phyloP scores from a whole-genome alignment of 2,329 filamentous ascomycete genomes.

The Neonectria neomacrospora region DNA sequence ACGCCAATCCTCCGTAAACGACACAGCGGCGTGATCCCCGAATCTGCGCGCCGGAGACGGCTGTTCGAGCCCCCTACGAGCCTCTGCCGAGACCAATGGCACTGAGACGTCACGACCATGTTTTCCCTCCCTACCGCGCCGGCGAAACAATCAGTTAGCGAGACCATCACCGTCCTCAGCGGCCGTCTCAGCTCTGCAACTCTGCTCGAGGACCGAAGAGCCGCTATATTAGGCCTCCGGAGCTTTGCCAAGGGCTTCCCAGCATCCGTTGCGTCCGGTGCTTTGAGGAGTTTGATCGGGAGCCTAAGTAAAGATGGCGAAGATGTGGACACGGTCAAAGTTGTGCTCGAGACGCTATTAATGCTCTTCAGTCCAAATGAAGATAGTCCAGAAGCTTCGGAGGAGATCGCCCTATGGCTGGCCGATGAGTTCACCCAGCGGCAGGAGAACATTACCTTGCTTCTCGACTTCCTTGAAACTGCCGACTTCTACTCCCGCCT shows the following conservation, averaged over 20 bases:
- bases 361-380: conserved; percentile 85
- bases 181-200: conserved; percentile 89
- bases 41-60: conserved; percentile 25
- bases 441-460: conserved; percentile 93
- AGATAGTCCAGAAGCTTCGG: conserved; percentile 88
- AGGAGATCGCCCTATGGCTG: conserved; percentile 95
- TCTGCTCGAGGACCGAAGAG: conserved; percentile 91
- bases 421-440: conserved; percentile 98
- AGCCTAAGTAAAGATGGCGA: conserved; percentile 88
- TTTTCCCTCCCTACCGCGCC: conserved; percentile 78
- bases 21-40: conserved; percentile 1
- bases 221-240: conserved; percentile 89
- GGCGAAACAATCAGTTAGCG: conserved; percentile 93
- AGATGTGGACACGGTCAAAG: conserved; percentile 95
- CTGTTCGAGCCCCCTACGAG: conserved; percentile 28
- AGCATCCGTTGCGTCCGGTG: conserved; percentile 92
- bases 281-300: conserved; percentile 87
- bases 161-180: conserved; percentile 92
- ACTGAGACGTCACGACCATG: conserved; percentile 55
- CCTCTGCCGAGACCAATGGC: conserved; percentile 45
- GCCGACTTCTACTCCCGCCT: conserved; percentile 90
- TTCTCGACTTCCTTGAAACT: conserved; percentile 89
- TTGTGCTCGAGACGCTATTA: conserved; percentile 92
- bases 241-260: conserved; percentile 98
- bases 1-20: not conserved